phyloP scores from a whole-genome alignment of 768 basidiomycete species.

The Nevesoporus exiguus region DNA sequence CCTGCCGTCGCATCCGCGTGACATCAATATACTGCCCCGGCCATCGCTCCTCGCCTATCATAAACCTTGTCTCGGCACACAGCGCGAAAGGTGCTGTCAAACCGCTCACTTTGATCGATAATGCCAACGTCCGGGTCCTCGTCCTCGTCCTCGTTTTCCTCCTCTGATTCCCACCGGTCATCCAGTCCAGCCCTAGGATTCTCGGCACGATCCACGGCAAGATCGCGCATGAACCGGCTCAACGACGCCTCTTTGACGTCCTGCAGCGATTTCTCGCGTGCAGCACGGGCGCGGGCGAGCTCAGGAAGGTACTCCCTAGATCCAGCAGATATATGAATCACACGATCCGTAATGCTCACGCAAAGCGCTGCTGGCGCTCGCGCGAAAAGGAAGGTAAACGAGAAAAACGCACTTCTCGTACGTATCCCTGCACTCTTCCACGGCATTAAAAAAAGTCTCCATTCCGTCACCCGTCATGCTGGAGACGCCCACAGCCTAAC shows the following conservation, averaged over 20 bases:
- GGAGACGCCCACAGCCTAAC: slow-evolving; percentile 90
- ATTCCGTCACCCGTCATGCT: slow-evolving; percentile 95
- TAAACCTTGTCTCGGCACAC: slow-evolving; percentile 8
- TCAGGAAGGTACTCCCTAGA: slow-evolving; percentile 90
- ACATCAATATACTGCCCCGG: slow-evolving; percentile 77
- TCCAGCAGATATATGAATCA: slow-evolving; percentile 4
- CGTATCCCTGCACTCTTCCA: slow-evolving; percentile 81
- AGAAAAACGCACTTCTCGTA: slow-evolving; percentile 70
- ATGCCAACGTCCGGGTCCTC: slow-evolving; percentile 48
- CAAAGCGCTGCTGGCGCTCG: not conserved
- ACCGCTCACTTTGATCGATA: slow-evolving; percentile 65
- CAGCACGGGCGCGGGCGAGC: slow-evolving; percentile 64
- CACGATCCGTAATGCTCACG: slow-evolving; percentile 2
- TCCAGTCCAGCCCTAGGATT: slow-evolving; percentile 54
- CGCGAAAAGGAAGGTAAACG: not conserved
- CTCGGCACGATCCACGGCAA: slow-evolving; percentile 64
- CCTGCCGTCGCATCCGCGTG: slow-evolving; percentile 53
- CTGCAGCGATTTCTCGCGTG: slow-evolving; percentile 60
- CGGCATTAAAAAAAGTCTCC: slow-evolving; percentile 86
- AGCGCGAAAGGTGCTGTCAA: not conserved
- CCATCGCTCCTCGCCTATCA: slow-evolving; percentile 62
- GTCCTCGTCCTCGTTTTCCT: slow-evolving; percentile 53
- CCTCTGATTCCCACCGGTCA: slow-evolving; percentile 63
- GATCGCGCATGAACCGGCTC: slow-evolving; percentile 73
- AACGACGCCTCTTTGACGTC: slow-evolving; percentile 74